Percentiles rank a stretch among this genome's conserved stretches.
Conservation (phyloP, 495 filamentous ascomycete species). For the Endocarpon pusillum region DNA sequence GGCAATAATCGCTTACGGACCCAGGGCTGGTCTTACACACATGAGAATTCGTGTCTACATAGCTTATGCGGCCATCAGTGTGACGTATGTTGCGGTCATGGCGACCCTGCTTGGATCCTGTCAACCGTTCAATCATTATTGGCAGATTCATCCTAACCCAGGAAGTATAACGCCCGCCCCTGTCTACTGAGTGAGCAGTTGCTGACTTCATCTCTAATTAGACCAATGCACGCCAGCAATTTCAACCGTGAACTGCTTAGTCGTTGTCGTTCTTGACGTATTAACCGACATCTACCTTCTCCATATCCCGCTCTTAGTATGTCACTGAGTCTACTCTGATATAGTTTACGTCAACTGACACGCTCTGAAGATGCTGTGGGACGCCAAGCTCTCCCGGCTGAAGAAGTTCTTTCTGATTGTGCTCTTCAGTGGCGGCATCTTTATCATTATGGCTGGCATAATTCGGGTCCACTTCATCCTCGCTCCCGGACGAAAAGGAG, state of each 20-base stretch:
- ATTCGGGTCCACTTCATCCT: slow-evolving; percentile 36
- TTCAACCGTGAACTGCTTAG: slow-evolving; percentile 18
- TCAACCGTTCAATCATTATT: slow-evolving; percentile 28
- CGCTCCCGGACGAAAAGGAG: no score
- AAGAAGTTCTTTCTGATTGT: slow-evolving; percentile 30
- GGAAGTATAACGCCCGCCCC: slow-evolving; percentile 23
- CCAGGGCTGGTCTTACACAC: slow-evolving; percentile 23
- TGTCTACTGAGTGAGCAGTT: neutral
- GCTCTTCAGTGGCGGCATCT: slow-evolving; percentile 38
- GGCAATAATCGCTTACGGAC: slow-evolving; percentile 3
- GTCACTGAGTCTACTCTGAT: no score
- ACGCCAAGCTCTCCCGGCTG: slow-evolving; percentile 23
- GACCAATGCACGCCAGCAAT: slow-evolving; percentile 21
- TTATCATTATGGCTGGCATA: slow-evolving; percentile 35
- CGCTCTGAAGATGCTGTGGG: slow-evolving; percentile 29
- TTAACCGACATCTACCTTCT: slow-evolving; percentile 34
- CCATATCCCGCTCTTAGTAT: slow-evolving; percentile 29
- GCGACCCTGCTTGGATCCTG: slow-evolving; percentile 30
- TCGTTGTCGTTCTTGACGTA: slow-evolving; percentile 28
- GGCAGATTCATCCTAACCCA: slow-evolving; percentile 34
- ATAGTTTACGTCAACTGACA: slow-evolving; percentile 4
- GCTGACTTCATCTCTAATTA: slow-evolving; percentile 13
- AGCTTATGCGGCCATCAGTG: slow-evolving; percentile 26
- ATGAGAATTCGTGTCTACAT: slow-evolving; percentile 25
- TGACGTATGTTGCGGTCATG: slow-evolving; percentile 28